Evolutionary conservation across 2,329 filamentous ascomycete genomes (phyloP).

Genomic region (Diaporthe batatas): DNA sequence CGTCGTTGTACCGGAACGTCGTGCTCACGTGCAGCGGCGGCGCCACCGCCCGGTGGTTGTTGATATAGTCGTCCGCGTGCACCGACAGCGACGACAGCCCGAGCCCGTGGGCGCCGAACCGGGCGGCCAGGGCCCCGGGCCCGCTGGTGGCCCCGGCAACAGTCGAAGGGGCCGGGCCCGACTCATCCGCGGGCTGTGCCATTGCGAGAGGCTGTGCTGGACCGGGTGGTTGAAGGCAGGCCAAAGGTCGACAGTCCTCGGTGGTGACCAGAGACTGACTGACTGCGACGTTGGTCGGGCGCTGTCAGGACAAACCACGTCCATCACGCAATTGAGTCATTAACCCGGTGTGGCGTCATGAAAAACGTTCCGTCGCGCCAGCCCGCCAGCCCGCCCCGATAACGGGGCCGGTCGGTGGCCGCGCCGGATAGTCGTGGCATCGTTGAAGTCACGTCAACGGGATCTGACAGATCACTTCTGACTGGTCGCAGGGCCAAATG

Average conservation of each 20-base stretch:
- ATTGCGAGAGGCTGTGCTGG: conserved; percentile 1
- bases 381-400: conserved; percentile 32
- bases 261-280: neutral
- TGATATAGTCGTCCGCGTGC: conserved; percentile 85
- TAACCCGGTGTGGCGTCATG: conserved; percentile 25
- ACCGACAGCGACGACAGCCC: conserved; percentile 79
- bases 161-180: conserved; percentile 23
- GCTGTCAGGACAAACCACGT: neutral
- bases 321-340: conserved; percentile 9
- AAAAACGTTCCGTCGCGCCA: conserved; percentile 18
- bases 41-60: conserved; percentile 82
- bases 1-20: conserved; percentile 83
- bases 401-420: conserved; percentile 28
- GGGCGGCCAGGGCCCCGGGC: conserved; percentile 47
- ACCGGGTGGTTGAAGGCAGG: too few species aligned
- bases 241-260: neutral
- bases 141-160: conserved; percentile 15
- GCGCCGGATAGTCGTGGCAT: neutral
- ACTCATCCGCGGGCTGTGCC: too few species aligned
- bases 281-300: neutral
- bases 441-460: neutral
- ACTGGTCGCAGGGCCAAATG: neutral
- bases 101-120: conserved; percentile 54
- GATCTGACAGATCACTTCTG: conserved; percentile 7
- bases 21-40: conserved; percentile 92